Evolutionary conservation across 148 eudicot genomes (phyloP), one percentile per base, ranked within the genome.

Genomic region (Salicornia ramosissima): DNA sequence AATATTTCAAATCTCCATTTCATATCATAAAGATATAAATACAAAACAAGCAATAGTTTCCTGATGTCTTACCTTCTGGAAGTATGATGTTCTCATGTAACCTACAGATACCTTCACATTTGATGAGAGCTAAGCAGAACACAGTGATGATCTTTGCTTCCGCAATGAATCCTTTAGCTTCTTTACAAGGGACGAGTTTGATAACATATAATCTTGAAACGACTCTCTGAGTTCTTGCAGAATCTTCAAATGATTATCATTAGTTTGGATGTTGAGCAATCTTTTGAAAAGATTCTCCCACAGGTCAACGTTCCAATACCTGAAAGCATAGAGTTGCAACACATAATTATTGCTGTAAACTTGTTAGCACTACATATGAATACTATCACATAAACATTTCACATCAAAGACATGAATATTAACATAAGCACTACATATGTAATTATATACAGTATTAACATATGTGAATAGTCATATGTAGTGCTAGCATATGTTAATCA

Each of bases 141-240:
- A 93, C 65, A 94, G 47, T 36, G 97, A 86, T 34, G 83, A 59
- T 73, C 82, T 90, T 78, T 87, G 97, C 84, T 94, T 94, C 70
- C 78, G 52, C 75, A 90, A 65, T 34, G 77, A 77, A 77, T 88
- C 89, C 86, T 80, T 94, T 43, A 94, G 88, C 79, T 86, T 87
- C 77, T 80, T 87, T 28, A 94, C 79, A 61, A 80, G 66, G 63
- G 80, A 67, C 33, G 86, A 89, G 53, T 75, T 86, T 33, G 96
- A 82, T 78, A 83, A 80, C 79, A 94, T 76, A 71, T 84, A 82
- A 36, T 83, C 77, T 80, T 84, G 87, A 67, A 93, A 93, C 43
- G 90, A 81, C 66, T 80, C 77, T 75, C 83, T 90, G 77, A 93
- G 53, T 25, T 80, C 81, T 65, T 54, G 82, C 68, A 94, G 67